phyloP scores from a whole-genome alignment of 345 rosid species.

The Populus alba region DNA sequence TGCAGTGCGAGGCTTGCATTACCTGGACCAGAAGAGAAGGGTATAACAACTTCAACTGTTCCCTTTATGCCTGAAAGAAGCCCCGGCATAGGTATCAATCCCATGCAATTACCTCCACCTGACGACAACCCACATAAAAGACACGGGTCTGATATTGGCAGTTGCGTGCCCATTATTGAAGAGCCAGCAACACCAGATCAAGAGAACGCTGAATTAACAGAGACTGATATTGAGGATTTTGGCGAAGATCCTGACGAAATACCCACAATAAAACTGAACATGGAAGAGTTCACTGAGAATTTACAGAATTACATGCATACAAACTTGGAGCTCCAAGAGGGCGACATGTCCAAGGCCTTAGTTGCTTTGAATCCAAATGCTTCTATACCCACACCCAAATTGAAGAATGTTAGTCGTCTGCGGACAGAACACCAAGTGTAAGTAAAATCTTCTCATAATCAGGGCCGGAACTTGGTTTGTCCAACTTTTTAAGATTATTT shows the following conservation, averaged over 20 bases:
- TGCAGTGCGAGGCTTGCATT: constrained; percentile 87
- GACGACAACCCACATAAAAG: constrained; percentile 33
- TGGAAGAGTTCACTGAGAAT: constrained; percentile 55
- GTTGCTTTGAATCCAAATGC: constrained; percentile 73
- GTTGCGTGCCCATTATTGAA: constrained; percentile 69
- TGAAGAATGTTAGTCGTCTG: constrained; percentile 75
- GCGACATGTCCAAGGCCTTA: constrained; percentile 75
- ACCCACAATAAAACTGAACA: constrained; percentile 68
- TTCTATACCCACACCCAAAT: constrained; percentile 63
- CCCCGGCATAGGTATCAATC: constrained; percentile 39
- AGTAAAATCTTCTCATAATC: constrained; percentile 36
- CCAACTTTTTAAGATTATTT: neutral
- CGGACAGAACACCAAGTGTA: constrained; percentile 97
- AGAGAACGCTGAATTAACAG: constrained; percentile 38
- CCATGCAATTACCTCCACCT: constrained; percentile 42
- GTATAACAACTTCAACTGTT: constrained; percentile 42
- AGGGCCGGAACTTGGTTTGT: neutral
- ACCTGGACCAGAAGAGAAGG: constrained; percentile 77
- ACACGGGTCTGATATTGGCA: constrained; percentile 22
- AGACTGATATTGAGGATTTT: constrained; percentile 73
- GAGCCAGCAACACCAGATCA: constrained; percentile 81
- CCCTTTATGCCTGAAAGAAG: constrained; percentile 32
- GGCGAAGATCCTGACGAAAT: constrained; percentile 76
- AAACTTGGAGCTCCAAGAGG: constrained; percentile 70
- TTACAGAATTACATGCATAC: constrained; percentile 55